These are phyloP conservation scores for Ogataea trehalophila DNA, from an alignment of 805 yeast species.

Conservation along the genomic window DNA sequence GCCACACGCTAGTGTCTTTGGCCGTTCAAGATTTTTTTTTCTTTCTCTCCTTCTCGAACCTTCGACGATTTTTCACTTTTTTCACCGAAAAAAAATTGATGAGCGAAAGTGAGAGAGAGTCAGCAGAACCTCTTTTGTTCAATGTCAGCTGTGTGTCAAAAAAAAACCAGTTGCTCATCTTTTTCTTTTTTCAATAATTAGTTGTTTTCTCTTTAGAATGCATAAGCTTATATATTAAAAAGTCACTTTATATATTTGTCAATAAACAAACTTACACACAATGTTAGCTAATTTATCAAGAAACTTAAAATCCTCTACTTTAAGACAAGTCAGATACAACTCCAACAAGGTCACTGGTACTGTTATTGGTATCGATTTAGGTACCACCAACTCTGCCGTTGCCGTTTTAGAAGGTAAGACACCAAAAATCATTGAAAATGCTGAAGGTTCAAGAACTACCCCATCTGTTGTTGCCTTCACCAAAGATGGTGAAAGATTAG, in stretches of 20 bases:
- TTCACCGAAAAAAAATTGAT: too few species aligned
- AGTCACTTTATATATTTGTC: neutral
- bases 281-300: conserved; percentile 32
- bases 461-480: conserved; percentile 74
- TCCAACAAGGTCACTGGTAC: conserved; percentile 34
- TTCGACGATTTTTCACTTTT: too few species aligned
- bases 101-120: too few species aligned
- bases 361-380: conserved; percentile 78
- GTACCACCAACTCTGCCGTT: conserved; percentile 84
- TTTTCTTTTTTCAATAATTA: too few species aligned
- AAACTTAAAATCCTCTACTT: conserved; percentile 26
- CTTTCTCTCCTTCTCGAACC: too few species aligned
- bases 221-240: neutral
- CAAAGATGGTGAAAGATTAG: conserved; percentile 41
- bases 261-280: neutral
- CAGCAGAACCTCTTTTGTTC: too few species aligned
- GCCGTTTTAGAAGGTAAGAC: conserved; percentile 65
- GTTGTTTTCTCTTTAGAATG: neutral
- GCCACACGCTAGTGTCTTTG: too few species aligned
- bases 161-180: too few species aligned
- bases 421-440: conserved; percentile 67
- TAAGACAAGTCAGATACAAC: conserved; percentile 30
- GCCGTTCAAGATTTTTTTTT: too few species aligned
- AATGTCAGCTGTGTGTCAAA: too few species aligned
- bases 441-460: conserved; percentile 75